These are phyloP conservation scores for Linnemannia elongata DNA, from an alignment of 192 early-diverging fungal genomes.

Conservation along the genomic window DNA sequence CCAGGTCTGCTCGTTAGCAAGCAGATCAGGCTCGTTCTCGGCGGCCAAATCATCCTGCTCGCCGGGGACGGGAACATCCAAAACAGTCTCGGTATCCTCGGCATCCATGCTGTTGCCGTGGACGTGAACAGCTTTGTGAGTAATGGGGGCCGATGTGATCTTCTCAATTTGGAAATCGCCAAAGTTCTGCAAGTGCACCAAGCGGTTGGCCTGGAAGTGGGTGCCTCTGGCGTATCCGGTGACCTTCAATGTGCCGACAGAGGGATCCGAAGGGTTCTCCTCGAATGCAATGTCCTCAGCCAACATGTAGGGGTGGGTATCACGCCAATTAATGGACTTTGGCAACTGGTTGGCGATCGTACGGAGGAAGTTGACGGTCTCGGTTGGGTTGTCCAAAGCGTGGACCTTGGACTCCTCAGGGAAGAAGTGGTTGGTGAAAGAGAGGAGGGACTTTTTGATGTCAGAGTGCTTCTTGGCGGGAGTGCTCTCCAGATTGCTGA, in stretches of 20 bases:
- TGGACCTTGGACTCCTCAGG: conserved; percentile 84
- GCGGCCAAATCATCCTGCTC: conserved; percentile 85
- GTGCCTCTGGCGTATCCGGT: conserved; percentile 91
- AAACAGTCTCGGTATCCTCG: conserved; percentile 61
- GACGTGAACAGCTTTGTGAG: conserved; percentile 40
- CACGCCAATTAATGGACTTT: conserved; percentile 87
- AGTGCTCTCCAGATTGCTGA: conserved; percentile 78
- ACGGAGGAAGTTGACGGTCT: conserved; percentile 77
- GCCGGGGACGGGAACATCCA: conserved; percentile 79
- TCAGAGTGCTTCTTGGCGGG: conserved; percentile 76
- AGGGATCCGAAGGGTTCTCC: conserved; percentile 62
- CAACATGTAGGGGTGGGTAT: conserved; percentile 88
- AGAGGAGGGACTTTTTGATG: conserved; percentile 87
- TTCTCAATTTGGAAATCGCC: conserved; percentile 95
- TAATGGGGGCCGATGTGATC: conserved; percentile 57
- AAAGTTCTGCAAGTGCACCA: conserved; percentile 92
- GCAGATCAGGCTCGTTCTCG: conserved; percentile 89
- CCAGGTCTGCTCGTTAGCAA: conserved; percentile 98
- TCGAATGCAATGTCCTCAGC: conserved; percentile 83
- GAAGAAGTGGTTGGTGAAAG: conserved; percentile 91
- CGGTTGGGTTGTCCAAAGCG: conserved; percentile 70
- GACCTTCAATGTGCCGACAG: conserved; percentile 77
- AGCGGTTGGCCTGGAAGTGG: conserved; percentile 89
- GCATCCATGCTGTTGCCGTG: conserved; percentile 59
- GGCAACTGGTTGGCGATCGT: conserved; percentile 84